Conservation (phyloP, 106 monocot genomes). For the Acorus calamus region DNA sequence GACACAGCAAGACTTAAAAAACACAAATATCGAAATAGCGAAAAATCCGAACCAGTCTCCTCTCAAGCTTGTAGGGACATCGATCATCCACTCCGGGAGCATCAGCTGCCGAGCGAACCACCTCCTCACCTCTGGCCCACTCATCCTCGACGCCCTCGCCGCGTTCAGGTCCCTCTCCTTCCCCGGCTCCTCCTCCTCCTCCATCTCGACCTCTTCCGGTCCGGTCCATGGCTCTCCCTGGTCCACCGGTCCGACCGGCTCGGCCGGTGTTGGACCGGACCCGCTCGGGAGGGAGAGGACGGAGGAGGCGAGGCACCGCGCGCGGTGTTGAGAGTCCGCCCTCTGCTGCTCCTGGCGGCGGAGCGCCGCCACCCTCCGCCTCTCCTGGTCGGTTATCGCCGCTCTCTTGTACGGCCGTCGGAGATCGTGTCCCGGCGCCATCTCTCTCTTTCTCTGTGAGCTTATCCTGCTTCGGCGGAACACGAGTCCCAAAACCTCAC, state of each 20-base stretch:
- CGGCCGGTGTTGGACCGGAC: background rate
- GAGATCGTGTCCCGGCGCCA: conserved; percentile 50
- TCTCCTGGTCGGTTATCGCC: conserved; percentile 83
- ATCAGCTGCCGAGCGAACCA: conserved; percentile 94
- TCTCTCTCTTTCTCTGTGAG: background rate
- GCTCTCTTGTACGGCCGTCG: conserved; percentile 79
- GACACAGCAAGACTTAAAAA: background rate
- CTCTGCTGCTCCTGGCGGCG: conserved; percentile 64
- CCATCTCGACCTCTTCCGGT: background rate
- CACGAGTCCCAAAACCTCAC: no score
- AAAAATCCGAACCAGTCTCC: conserved; percentile 42
- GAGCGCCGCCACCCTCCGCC: conserved; percentile 71
- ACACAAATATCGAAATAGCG: background rate
- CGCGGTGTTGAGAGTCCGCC: conserved; percentile 76
- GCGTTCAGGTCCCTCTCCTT: conserved; percentile 29
- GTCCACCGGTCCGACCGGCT: conserved; percentile 6
- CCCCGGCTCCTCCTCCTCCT: background rate
- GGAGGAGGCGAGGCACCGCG: conserved; percentile 71
- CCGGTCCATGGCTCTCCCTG: background rate
- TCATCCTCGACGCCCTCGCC: conserved; percentile 48
- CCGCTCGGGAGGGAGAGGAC: conserved; percentile 23
- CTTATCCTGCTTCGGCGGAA: no score
- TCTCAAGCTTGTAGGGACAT: conserved; percentile 56
- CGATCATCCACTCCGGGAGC: conserved; percentile 97
- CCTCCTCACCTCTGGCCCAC: conserved; percentile 52